phyloP scores from a whole-genome alignment of 2,329 filamentous ascomycete genomes.

The Eurotiales sp. region DNA sequence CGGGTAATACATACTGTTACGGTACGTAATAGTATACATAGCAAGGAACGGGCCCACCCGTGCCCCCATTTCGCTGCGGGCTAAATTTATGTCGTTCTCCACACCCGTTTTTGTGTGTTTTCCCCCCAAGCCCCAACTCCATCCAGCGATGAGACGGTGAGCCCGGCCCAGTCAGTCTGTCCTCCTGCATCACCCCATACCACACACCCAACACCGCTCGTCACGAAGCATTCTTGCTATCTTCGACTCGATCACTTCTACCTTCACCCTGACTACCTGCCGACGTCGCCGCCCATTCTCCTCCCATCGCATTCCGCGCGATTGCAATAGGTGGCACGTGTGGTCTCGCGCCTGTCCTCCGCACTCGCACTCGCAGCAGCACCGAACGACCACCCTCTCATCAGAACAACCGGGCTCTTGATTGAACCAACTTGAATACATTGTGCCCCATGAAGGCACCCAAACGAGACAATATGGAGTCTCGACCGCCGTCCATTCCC shows the following conservation, averaged over 20 bases:
- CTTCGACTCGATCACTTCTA: too few relatives aligned
- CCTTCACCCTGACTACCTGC: background rate
- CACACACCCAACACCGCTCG: background rate
- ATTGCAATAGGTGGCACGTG: background rate
- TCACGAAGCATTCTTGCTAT: background rate
- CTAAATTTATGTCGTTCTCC: too few relatives aligned
- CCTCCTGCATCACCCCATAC: background rate
- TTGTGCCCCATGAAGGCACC: background rate
- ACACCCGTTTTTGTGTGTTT: too few relatives aligned
- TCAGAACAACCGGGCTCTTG: background rate
- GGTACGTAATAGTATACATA: too few relatives aligned
- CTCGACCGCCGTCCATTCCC: conserved; percentile 24
- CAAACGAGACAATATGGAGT: conserved; percentile 23
- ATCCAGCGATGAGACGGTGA: too few relatives aligned
- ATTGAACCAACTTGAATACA: background rate
- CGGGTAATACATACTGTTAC: too few relatives aligned
- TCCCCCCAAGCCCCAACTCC: too few relatives aligned
- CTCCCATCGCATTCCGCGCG: conserved; percentile 1
- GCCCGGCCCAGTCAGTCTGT: background rate
- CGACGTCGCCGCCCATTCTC: background rate
- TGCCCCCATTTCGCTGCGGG: too few relatives aligned
- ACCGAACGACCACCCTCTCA: background rate
- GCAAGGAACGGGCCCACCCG: too few relatives aligned
- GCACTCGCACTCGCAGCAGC: background rate
- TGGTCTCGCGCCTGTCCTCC: conserved; percentile 8